phyloP scores from a whole-genome alignment of 345 rosid genomes.

The Brassica napus region DNA sequence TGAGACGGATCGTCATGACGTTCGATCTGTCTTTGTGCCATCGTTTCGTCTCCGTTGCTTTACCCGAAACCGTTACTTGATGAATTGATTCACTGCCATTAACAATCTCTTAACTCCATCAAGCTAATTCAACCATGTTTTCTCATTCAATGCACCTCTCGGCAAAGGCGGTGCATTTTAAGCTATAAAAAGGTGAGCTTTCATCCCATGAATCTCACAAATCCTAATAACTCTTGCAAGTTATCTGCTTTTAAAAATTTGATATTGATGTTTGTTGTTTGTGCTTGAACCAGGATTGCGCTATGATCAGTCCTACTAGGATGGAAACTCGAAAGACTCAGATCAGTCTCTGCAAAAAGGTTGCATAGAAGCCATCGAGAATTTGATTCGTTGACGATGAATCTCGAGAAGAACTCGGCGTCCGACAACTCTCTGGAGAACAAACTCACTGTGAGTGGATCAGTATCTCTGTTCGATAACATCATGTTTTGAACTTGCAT shows the following conservation, averaged over 20 bases:
- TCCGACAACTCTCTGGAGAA: too few species aligned
- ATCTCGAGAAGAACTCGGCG: too few species aligned
- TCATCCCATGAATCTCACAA: neutral
- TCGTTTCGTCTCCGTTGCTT: neutral
- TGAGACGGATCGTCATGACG: neutral
- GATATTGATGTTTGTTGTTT: neutral
- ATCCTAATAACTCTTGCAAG: neutral
- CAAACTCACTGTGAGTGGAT: too few species aligned
- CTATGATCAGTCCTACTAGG: neutral
- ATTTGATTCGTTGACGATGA: too few species aligned
- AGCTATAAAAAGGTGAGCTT: neutral
- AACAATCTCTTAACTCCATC: neutral
- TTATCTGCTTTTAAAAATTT: neutral
- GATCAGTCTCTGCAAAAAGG: conserved; percentile 69
- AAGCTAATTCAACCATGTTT: neutral
- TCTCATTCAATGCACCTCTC: neutral
- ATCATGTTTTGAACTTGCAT: too few species aligned
- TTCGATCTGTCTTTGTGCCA: neutral
- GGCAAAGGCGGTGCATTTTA: neutral
- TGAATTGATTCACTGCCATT: neutral
- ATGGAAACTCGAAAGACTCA: neutral
- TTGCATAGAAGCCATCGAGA: too few species aligned
- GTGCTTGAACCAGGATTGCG: neutral
- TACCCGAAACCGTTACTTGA: neutral
- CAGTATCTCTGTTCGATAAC: too few species aligned